A percentile compares a stretch with the other conserved stretches of the same genome.
Evolutionary conservation across 1,139 yeast genomes (phyloP).

Genomic region (Zygosaccharomyces sapae): DNA sequence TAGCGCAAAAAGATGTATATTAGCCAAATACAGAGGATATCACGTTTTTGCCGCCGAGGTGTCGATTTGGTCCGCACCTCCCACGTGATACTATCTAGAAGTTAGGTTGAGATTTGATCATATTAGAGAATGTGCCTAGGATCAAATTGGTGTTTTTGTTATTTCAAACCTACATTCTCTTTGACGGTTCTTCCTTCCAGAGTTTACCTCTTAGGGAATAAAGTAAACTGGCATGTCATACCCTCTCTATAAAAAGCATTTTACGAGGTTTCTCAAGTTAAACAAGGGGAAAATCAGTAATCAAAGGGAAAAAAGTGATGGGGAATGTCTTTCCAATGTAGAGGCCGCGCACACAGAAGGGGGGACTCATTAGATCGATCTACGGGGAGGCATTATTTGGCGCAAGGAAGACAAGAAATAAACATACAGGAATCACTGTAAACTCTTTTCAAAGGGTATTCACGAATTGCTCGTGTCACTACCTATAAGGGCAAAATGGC

Average conservation of each 20-base stretch:
- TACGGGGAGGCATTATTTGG: neutral
- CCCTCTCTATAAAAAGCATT: neutral
- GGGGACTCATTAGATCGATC: neutral
- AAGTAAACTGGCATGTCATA: neutral
- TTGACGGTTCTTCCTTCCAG: neutral
- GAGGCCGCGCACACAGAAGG: neutral
- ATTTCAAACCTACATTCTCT: neutral
- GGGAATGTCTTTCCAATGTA: neutral
- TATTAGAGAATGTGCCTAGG: too few relatives aligned
- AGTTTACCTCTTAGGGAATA: neutral
- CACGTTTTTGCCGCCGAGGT: too few relatives aligned
- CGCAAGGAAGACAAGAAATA: neutral
- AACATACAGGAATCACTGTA: neutral
- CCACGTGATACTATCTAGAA: too few relatives aligned
- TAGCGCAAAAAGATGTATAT: too few relatives aligned
- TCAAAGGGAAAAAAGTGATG: too few relatives aligned
- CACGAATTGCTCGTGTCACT: slow-evolving; percentile 2
- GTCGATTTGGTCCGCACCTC: too few relatives aligned
- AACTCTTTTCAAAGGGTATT: neutral
- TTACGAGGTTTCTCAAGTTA: neutral
- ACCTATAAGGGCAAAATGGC: slow-evolving; percentile 1
- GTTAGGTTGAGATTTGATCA: too few relatives aligned
- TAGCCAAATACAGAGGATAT: too few relatives aligned
- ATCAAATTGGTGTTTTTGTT: too few relatives aligned
- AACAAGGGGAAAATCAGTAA: neutral